Percentiles rank a stretch among this genome's conserved stretches.
phyloP scores from a whole-genome alignment of 371 early-diverging fungal species.

The Actinomortierella wolfii region DNA sequence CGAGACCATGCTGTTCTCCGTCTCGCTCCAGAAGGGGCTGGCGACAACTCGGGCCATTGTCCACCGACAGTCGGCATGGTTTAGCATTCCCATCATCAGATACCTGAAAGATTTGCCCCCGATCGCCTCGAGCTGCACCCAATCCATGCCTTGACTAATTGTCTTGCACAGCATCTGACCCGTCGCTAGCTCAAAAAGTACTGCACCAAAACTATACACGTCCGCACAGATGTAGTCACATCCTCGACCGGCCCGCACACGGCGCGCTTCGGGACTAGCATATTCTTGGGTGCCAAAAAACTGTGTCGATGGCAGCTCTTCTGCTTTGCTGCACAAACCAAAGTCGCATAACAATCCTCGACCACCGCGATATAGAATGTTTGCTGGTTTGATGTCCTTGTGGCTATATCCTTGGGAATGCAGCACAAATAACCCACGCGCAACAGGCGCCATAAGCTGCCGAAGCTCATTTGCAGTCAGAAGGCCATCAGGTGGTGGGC shows the following conservation, averaged over 20 bases:
- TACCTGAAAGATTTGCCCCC: conserved; percentile 28
- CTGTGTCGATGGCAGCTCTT: conserved; percentile 30
- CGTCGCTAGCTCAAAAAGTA: conserved; percentile 39
- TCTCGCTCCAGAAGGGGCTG: conserved; percentile 29
- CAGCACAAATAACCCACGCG: conserved; percentile 16
- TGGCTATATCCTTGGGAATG: conserved; percentile 37
- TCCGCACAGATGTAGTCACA: conserved; percentile 36
- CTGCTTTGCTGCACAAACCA: conserved; percentile 29
- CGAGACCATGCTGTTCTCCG: neutral
- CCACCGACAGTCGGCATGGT: conserved; percentile 36
- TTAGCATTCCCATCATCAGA: conserved; percentile 34
- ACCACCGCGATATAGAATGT: conserved; percentile 22
- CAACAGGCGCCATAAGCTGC: conserved; percentile 27
- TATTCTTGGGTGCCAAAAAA: conserved; percentile 46
- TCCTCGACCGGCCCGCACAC: conserved; percentile 18
- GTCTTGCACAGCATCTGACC: conserved; percentile 30
- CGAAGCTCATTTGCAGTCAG: conserved; percentile 29
- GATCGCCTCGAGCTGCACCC: conserved; percentile 27
- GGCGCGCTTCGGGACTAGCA: conserved; percentile 34
- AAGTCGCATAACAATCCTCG: conserved; percentile 34
- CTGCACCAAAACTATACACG: conserved; percentile 35
- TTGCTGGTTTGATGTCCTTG: conserved; percentile 47
- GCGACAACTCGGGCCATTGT: conserved; percentile 23
- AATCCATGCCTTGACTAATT: conserved; percentile 30
- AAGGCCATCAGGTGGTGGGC: conserved; percentile 10